phyloP scores from a whole-genome alignment of 2,329 filamentous ascomycete genomes.

The Pyrenophora tritici-repentis region DNA sequence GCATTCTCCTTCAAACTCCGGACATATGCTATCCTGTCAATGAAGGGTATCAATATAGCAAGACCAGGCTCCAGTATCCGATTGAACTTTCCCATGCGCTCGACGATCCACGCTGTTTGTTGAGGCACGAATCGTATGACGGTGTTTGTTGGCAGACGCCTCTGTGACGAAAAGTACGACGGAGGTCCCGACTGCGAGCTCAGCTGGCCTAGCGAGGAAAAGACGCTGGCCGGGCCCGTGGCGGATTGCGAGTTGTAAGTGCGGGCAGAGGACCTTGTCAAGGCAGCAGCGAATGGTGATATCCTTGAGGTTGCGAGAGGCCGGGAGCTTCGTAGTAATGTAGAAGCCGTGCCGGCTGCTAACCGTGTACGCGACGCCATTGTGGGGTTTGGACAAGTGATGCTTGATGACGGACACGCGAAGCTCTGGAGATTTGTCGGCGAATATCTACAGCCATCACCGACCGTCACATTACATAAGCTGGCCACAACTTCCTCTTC shows the following conservation, averaged over 20 bases:
- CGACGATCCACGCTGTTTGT: slow-evolving; percentile 98
- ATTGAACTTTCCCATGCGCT: slow-evolving; percentile 98
- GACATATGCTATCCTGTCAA: slow-evolving; percentile 97
- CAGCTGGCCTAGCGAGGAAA: slow-evolving; percentile 33
- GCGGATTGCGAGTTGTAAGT: slow-evolving; percentile 37
- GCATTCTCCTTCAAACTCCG: slow-evolving; percentile 96
- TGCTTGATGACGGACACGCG: slow-evolving; percentile 26
- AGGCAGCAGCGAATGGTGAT: slow-evolving; percentile 27
- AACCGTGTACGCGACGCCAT: slow-evolving; percentile 45
- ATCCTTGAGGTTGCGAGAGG: slow-evolving; percentile 20
- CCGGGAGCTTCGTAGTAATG: slow-evolving; percentile 31
- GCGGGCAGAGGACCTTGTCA: slow-evolving; percentile 27
- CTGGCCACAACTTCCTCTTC: not conserved
- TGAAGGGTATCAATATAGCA: slow-evolving; percentile 83
- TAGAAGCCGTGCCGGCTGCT: slow-evolving; percentile 38
- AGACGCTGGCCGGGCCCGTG: slow-evolving; percentile 35
- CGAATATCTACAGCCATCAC: slow-evolving; percentile 15
- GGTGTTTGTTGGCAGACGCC: slow-evolving; percentile 83
- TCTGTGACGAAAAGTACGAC: slow-evolving; percentile 75
- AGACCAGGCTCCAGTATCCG: slow-evolving; percentile 90
- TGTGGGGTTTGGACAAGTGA: slow-evolving; percentile 22
- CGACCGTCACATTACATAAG: slow-evolving; percentile 27
- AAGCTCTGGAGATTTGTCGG: slow-evolving; percentile 22
- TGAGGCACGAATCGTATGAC: slow-evolving; percentile 97
- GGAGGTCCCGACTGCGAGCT: slow-evolving; percentile 55